Evolutionary conservation across 768 basidiomycete species (phyloP).

Genomic region (Trametes cingulata): DNA sequence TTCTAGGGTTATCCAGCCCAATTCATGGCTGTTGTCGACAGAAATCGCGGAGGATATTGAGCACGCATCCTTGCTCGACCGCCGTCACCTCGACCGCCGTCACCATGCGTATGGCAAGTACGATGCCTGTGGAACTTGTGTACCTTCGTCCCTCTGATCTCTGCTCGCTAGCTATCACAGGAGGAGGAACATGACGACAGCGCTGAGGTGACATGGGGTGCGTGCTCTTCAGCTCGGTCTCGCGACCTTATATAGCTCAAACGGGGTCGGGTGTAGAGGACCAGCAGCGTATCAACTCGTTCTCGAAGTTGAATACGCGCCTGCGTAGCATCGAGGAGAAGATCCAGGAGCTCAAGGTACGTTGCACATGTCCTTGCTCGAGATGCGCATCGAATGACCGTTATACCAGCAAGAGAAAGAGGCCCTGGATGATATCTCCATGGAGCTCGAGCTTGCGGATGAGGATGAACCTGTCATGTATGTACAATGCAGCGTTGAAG

Average conservation of each 20-base stretch:
- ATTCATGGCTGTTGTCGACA: neutral
- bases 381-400: too few species aligned
- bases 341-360: conserved; percentile 72
- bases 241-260: neutral
- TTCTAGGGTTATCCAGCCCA: neutral
- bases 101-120: conserved; percentile 25
- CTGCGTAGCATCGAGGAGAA: conserved; percentile 70
- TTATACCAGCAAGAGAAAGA: conserved; percentile 98
- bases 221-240: conserved; percentile 21
- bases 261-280: conserved; percentile 41
- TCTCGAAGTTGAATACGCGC: conserved; percentile 88
- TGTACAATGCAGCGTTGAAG: conserved; percentile 30
- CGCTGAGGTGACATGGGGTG: conserved; percentile 86
- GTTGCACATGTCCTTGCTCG: conserved; percentile 5
- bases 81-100: conserved; percentile 7
- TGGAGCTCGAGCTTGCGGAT: conserved; percentile 87
- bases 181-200: conserved; percentile 76
- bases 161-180: conserved; percentile 56
- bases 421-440: conserved; percentile 84
- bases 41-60: neutral
- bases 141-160: neutral
- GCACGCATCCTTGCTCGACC: neutral
- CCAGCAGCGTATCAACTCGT: conserved; percentile 87
- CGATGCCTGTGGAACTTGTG: neutral
- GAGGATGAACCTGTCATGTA: conserved; percentile 81